Evolutionary conservation across 371 early-diverging fungal species (phyloP), one percentile per base, ranked within the genome.

Genomic region (Lichtheimia hyalospora): DNA sequence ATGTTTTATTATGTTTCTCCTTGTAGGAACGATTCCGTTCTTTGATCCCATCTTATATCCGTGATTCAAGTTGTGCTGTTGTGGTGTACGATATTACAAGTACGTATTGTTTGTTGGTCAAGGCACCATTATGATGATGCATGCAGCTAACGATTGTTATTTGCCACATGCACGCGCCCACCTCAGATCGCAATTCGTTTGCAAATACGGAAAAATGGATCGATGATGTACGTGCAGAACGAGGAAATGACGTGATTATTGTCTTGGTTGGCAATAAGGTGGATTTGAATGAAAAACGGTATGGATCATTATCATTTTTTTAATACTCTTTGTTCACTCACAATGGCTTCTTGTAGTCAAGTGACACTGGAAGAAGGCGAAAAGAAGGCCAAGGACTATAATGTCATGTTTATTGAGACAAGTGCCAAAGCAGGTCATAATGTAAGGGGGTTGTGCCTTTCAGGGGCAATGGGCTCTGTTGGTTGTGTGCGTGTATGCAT

Each of bases 231-330:
- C 91, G 97, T 49, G 92, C 92, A n/a, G 97, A 97, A 81, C 92
- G 98, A 57, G 99, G 99, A 49, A 88, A 90, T 69, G 96, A 98
- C 69, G 97, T 96, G 16, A 95, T 97, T 60, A 92, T 99, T 52
- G 94, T 99, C 27, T 77, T 99, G 16, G 98, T 99, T 7, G 99
- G 99, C 16, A 99, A 99, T 86, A 99, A 99, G 84, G 95, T 93
- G 3, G 99, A 99, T 75, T 70, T 99, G 60, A 87, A 81, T 60
- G 95, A 97, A 48, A 94, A 95, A 68, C 84, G 97, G 89, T 89
- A 71, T 60, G 57, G 24, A 28, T 23, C 7, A 44, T 41, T n/a
- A 0, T 14, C 23, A 44, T 1, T 15, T 43, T 15, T n/a, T 21
- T 41, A 28, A 5, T 44, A 8, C 42, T 15, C 28, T 24, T 42